Percentiles rank a stretch among this genome's conserved stretches.
These are phyloP conservation scores for Saccharomycopsis oosterbeekiorum DNA, from an alignment of 805 yeast genomes.

Conservation along the genomic window DNA sequence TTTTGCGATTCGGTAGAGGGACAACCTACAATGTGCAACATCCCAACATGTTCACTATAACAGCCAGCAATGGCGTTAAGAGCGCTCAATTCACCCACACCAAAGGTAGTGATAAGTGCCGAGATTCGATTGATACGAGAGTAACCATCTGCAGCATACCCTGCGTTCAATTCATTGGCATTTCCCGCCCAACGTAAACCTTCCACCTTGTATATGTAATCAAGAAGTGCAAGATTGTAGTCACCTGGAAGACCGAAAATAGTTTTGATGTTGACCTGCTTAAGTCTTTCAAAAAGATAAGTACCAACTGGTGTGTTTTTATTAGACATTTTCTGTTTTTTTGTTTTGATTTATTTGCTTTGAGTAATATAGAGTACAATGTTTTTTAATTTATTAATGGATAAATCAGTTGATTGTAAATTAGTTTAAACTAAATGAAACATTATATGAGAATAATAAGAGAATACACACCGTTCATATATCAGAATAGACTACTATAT, in stretches of 20 bases:
- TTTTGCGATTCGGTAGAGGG: slow-evolving; percentile 70
- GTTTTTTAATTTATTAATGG: too few relatives aligned
- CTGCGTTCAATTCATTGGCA: slow-evolving; percentile 83
- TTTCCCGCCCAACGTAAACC: slow-evolving; percentile 86
- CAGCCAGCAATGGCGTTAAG: slow-evolving; percentile 83
- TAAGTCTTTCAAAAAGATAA: slow-evolving; percentile 68
- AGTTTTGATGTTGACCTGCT: slow-evolving; percentile 60
- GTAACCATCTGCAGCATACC: slow-evolving; percentile 85
- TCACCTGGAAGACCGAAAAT: slow-evolving; percentile 79
- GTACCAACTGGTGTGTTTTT: slow-evolving; percentile 46
- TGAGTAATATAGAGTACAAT: too few relatives aligned
- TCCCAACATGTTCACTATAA: slow-evolving; percentile 82
- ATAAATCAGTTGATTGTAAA: too few relatives aligned
- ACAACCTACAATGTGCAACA: slow-evolving; percentile 77
- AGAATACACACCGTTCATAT: too few relatives aligned
- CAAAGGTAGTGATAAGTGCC: slow-evolving; percentile 74
- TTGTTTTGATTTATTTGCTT: background rate
- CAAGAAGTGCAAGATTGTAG: slow-evolving; percentile 63
- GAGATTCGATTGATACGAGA: slow-evolving; percentile 71
- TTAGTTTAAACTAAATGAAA: too few relatives aligned
- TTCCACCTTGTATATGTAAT: slow-evolving; percentile 62
- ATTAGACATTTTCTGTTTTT: background rate
- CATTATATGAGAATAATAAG: too few relatives aligned
- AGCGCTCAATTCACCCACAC: slow-evolving; percentile 84
- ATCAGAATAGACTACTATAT: too few relatives aligned